Base-by-base conservation (phyloP, 768 basidiomycete species). In the Russula abietina region DNA sequence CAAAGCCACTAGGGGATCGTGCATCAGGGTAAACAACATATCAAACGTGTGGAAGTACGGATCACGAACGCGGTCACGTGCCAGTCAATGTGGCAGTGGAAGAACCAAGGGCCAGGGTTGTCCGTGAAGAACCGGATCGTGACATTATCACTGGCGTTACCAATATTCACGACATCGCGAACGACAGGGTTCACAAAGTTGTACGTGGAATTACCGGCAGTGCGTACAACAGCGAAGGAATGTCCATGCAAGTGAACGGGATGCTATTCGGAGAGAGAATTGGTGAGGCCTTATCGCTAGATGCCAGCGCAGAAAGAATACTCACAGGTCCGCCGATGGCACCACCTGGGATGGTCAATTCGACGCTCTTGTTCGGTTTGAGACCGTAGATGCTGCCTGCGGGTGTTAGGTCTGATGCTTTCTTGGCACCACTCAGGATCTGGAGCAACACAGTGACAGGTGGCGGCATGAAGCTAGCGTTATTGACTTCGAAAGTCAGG, bases 361-460 rank as follows among this genome's bases (percentile, higher is more conserved):
- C 81, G 12, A 83, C 78, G 55, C 70, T 78, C 65, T 67, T 78
- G 63, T 83, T 79, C 10, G 69, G 73, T 0, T 79, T 80, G 11
- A 86, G 71, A 10, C 71, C 66, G 65, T 80, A 81, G 10, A 85
- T 73, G 11, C 75, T 75, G 1, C 81, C 83, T 0, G 57, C n/a
- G 0, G 84, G 85, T 38, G 85, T 70, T 19, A 87, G 74, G 0
- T 80, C 75, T 24, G 74, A 68, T 0, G 83, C 76, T 16, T 75
- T 73, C 39, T 72, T 71, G 5, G 79, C 78, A 0, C 85, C 85
- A 53, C 80, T 83, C 39, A 86, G 69, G 36, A 86, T 81, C 67
- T 86, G 85, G 10, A 85, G 76, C 22, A 86, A 76, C 16, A 83
- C 77, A 0, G 85, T 83, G 1, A 78, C 71, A 0, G 75, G 73